phyloP scores from a whole-genome alignment of 2,329 filamentous ascomycete species.

The Ceratocystis albifundus region DNA sequence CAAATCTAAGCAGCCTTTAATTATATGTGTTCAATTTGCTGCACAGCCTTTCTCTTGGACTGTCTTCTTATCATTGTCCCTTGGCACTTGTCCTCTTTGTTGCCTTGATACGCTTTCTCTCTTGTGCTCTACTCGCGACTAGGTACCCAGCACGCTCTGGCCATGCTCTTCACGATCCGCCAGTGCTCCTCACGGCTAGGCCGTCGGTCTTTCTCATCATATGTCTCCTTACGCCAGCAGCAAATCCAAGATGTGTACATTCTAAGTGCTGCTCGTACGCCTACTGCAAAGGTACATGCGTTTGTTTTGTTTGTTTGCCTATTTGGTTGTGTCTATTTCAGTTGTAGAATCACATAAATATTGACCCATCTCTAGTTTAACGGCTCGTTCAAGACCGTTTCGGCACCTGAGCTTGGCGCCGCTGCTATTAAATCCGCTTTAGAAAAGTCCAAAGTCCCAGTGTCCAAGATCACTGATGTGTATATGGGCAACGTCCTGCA shows the following conservation, averaged over 20 bases:
- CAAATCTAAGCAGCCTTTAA: not conserved
- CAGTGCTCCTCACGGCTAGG: not conserved
- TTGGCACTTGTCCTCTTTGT: not conserved
- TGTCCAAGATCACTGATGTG: slow-evolving; percentile 73
- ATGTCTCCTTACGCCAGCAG: slow-evolving; percentile 40
- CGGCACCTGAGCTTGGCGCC: slow-evolving; percentile 79
- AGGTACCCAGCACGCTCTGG: not conserved
- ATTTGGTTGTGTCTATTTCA: not conserved
- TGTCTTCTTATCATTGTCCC: not conserved
- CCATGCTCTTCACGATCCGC: not conserved
- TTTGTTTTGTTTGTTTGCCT: not conserved
- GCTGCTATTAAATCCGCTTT: slow-evolving; percentile 85
- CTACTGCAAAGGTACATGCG: slow-evolving; percentile 63
- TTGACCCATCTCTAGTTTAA: slow-evolving; percentile 58
- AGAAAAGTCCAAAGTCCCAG: slow-evolving; percentile 70
- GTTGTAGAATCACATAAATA: not conserved
- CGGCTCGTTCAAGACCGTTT: slow-evolving; percentile 70
- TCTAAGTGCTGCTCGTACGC: slow-evolving; percentile 76
- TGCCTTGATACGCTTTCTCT: not conserved
- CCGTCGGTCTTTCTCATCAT: slow-evolving; percentile 35
- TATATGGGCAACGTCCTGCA: slow-evolving; percentile 97
- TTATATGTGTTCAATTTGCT: not conserved
- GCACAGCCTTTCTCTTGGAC: not conserved
- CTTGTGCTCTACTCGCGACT: not conserved
- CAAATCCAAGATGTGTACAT: slow-evolving; percentile 91